These are phyloP conservation scores for Pyrenophora graminea DNA, from an alignment of 2,329 filamentous ascomycete genomes.

Conservation along the genomic window DNA sequence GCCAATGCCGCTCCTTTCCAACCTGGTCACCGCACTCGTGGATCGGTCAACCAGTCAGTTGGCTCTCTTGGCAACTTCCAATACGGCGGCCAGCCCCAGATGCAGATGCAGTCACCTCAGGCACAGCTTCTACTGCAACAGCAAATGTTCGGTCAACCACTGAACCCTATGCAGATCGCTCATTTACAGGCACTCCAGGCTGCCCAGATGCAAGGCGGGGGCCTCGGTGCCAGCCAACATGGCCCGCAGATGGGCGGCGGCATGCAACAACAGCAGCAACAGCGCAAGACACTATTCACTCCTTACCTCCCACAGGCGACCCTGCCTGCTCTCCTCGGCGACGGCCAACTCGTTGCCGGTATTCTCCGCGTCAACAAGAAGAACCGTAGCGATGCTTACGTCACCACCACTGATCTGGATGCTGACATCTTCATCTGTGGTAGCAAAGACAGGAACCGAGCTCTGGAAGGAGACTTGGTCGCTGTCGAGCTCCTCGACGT, in stretches of 20 bases:
- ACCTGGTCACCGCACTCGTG: constrained; percentile 84
- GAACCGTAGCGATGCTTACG: constrained; percentile 97
- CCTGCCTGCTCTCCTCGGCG: constrained; percentile 83
- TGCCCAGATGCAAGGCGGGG: constrained; percentile 78
- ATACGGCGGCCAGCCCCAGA: constrained; percentile 82
- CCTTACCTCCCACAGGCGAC: constrained; percentile 95
- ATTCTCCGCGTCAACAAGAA: constrained; percentile 99
- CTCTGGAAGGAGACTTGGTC: constrained; percentile 92
- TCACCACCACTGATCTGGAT: constrained; percentile 91
- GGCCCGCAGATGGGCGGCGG: constrained; percentile 56
- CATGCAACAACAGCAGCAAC: constrained; percentile 81
- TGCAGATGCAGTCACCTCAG: constrained; percentile 76
- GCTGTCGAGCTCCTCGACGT: constrained; percentile 96
- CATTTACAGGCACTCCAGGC: constrained; percentile 93
- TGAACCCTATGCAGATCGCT: constrained; percentile 84
- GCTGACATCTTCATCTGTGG: constrained; percentile 99
- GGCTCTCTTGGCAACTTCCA: constrained; percentile 84
- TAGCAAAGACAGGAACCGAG: constrained; percentile 97
- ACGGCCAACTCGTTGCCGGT: constrained; percentile 93
- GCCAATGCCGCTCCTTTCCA: constrained; percentile 77
- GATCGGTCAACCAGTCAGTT: constrained; percentile 83
- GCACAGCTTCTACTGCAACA: constrained; percentile 84
- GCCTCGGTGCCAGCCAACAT: constrained; percentile 71
- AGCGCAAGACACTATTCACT: constrained; percentile 97
- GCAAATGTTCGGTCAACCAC: constrained; percentile 83